A percentile compares a stretch with the other conserved stretches of the same genome.
phyloP scores from a whole-genome alignment of 768 basidiomycete genomes.

The Phaeotremella fagi region DNA sequence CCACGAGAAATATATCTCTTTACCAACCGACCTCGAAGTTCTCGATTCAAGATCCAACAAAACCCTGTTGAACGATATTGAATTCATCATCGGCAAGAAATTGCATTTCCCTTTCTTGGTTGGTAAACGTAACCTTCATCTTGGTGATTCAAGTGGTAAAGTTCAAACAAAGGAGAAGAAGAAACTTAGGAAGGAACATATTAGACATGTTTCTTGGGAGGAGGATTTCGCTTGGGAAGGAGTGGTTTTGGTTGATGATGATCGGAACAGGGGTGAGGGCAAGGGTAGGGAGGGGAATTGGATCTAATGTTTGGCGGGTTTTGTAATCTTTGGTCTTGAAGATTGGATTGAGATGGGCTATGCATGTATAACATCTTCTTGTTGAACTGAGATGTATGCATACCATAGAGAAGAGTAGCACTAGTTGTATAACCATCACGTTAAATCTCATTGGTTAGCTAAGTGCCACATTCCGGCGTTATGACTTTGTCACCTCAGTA shows the following conservation, averaged over 20 bases:
- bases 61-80: constrained; percentile 30
- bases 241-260: constrained; percentile 4
- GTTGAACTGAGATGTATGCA: too few species aligned
- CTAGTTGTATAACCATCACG: background rate
- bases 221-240: constrained; percentile 15
- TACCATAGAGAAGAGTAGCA: too few species aligned
- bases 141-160: background rate
- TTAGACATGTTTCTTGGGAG: constrained; percentile 5
- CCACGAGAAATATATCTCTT: background rate
- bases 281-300: constrained; percentile 31
- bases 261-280: constrained; percentile 2
- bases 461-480: constrained; percentile 15
- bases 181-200: constrained; percentile 17
- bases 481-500: too few species aligned
- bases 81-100: constrained; percentile 31
- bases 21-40: constrained; percentile 23
- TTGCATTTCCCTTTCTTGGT: constrained; percentile 29
- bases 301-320: constrained; percentile 11
- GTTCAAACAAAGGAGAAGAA: constrained; percentile 3
- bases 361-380: too few species aligned
- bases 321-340: too few species aligned
- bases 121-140: background rate
- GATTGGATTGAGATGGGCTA: too few species aligned
- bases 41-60: constrained; percentile 24
- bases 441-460: constrained; percentile 8